A percentile compares a stretch with the other conserved stretches of the same genome.
Conservation (phyloP, 2,329 filamentous ascomycete species). For the Scedosporium aurantiacum region DNA sequence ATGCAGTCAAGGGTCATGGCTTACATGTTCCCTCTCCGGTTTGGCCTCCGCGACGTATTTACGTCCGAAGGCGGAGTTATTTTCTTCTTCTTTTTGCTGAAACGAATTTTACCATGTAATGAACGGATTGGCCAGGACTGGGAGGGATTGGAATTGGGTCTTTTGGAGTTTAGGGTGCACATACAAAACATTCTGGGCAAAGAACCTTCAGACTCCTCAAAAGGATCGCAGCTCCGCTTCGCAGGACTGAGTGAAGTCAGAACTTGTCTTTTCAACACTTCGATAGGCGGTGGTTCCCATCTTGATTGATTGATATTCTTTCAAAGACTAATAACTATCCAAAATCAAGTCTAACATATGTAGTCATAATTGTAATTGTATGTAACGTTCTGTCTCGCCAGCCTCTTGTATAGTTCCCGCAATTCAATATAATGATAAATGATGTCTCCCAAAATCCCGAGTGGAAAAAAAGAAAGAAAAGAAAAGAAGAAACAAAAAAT, state of each 20-base stretch:
- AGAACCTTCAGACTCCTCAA: no score
- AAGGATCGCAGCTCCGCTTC: no score
- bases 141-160: background rate
- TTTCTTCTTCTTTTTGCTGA: background rate
- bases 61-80: slow-evolving; percentile 39
- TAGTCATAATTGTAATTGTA: background rate
- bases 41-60: slow-evolving; percentile 86
- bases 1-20: slow-evolving; percentile 68
- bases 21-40: slow-evolving; percentile 89
- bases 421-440: background rate
- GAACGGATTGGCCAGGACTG: no score
- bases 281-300: no score
- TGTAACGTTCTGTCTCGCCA: background rate
- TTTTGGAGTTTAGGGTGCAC: no score
- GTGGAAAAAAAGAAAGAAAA: background rate
- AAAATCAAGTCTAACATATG: background rate
- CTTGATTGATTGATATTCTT: background rate
- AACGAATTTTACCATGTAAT: no score
- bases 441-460: background rate
- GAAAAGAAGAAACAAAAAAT: background rate
- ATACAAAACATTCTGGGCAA: no score
- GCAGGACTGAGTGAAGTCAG: no score
- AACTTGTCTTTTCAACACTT: no score
- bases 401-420: background rate
- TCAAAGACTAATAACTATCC: background rate